Evolutionary conservation across 225 moss, liverwort and hornwort species (phyloP).

Genomic region (Sphagnum tenellum): DNA sequence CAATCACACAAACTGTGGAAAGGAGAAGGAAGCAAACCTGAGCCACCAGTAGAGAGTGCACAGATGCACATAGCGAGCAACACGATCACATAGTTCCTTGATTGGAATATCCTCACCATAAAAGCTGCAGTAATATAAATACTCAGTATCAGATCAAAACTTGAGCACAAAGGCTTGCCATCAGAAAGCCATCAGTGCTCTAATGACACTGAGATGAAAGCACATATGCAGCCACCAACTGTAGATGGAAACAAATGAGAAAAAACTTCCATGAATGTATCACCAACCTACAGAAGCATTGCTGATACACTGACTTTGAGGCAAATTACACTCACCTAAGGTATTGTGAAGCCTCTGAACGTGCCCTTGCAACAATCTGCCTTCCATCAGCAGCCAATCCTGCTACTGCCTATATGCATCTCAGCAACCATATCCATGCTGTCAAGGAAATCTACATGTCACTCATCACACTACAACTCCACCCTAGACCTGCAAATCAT

Average conservation of each 20-base stretch:
- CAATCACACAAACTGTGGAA: too few relatives aligned
- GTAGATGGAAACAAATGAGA: not conserved
- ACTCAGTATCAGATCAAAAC: too few relatives aligned
- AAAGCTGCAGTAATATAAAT: constrained; percentile 30
- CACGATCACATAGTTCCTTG: constrained; percentile 77
- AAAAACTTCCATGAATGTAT: not conserved
- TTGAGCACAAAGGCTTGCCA: too few relatives aligned
- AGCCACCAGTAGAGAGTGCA: constrained; percentile 99
- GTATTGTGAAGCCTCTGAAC: constrained; percentile 62
- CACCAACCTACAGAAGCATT: not conserved
- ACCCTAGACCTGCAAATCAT: not conserved
- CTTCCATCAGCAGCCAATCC: constrained; percentile 90
- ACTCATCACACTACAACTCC: not conserved
- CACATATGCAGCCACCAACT: not conserved
- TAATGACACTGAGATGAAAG: not conserved
- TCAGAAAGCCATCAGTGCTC: too few relatives aligned
- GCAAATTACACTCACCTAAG: constrained; percentile 28
- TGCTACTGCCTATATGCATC: constrained; percentile 60
- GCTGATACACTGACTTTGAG: not conserved
- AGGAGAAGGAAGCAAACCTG: constrained; percentile 21
- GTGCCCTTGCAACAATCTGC: constrained; percentile 75
- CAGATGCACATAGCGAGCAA: constrained; percentile 63
- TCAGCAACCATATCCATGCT: not conserved
- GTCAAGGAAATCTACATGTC: not conserved
- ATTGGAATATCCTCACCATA: constrained; percentile 81